Evolutionary conservation across 2,329 filamentous ascomycete genomes (phyloP).

Genomic region (Stenocarpella maydis): DNA sequence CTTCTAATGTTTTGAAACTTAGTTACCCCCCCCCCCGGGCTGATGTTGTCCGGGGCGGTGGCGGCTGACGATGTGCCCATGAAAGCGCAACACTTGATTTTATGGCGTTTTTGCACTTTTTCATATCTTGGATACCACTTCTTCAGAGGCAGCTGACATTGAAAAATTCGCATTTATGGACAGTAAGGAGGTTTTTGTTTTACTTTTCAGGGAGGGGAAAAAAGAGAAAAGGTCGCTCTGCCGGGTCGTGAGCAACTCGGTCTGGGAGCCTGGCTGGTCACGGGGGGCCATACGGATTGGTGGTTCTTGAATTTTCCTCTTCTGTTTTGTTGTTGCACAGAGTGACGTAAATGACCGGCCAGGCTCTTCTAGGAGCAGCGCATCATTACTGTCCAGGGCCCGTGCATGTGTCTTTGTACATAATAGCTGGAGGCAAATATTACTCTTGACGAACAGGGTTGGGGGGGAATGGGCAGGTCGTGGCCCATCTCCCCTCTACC

Average conservation of each 20-base stretch:
- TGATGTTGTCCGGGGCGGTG: not conserved
- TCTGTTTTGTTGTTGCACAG: not conserved
- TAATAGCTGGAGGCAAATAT: conserved; percentile 33
- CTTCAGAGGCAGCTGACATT: conserved; percentile 31
- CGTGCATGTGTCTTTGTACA: conserved; percentile 29
- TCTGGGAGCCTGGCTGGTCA: conserved; percentile 26
- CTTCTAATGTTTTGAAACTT: conserved; percentile 36
- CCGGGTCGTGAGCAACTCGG: conserved; percentile 23
- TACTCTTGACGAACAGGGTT: conserved; percentile 27
- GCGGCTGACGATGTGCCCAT: conserved; percentile 30
- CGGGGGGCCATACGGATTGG: not conserved
- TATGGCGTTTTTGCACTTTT: conserved; percentile 32
- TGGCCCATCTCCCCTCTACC: not conserved
- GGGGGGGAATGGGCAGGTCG: conserved; percentile 20
- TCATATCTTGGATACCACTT: conserved; percentile 37
- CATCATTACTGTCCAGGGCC: conserved; percentile 11
- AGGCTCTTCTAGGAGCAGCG: conserved; percentile 21
- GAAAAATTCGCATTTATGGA: conserved; percentile 33
- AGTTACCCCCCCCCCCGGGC: not conserved
- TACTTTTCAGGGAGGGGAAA: not conserved
- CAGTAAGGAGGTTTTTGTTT: conserved; percentile 1
- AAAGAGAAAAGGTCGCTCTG: conserved; percentile 16
- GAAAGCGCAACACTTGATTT: conserved; percentile 31
- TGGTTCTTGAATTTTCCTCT: not conserved
- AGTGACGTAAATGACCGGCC: not conserved